A percentile compares a stretch with the other conserved stretches of the same genome.
These are phyloP conservation scores for Alternaria sp. DNA, from an alignment of 2,329 filamentous ascomycete species.

Conservation along the genomic window DNA sequence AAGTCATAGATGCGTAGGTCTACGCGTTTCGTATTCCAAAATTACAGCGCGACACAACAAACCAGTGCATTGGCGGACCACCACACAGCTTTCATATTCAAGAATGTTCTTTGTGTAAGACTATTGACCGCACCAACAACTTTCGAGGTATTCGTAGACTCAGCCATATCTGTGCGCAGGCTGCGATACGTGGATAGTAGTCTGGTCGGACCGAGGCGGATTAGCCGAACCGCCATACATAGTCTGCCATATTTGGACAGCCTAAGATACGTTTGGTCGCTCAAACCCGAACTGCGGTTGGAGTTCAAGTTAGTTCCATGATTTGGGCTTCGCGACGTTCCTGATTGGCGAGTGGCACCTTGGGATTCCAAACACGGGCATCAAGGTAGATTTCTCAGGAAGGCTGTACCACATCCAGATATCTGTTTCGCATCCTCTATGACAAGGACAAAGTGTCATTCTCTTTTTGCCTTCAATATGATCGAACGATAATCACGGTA, in stretches of 20 bases:
- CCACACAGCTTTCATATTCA: too few species aligned
- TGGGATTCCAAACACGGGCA: background rate
- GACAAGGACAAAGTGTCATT: background rate
- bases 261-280: background rate
- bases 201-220: background rate
- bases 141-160: too few species aligned
- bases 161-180: too few species aligned
- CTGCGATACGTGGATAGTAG: too few species aligned
- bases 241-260: constrained; percentile 1
- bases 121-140: too few species aligned
- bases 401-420: background rate
- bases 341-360: background rate
- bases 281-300: background rate
- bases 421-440: background rate
- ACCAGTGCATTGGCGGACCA: too few species aligned
- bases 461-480: background rate
- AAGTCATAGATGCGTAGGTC: too few species aligned
- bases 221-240: background rate
- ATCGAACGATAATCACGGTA: background rate
- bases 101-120: too few species aligned
- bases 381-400: background rate
- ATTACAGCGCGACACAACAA: too few species aligned
- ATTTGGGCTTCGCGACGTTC: background rate
- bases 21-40: too few species aligned
- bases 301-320: background rate